Evolutionary conservation across 2,329 filamentous ascomycete genomes (phyloP), one percentile per base, ranked within the genome.

Genomic region (Cercospora sesami): DNA sequence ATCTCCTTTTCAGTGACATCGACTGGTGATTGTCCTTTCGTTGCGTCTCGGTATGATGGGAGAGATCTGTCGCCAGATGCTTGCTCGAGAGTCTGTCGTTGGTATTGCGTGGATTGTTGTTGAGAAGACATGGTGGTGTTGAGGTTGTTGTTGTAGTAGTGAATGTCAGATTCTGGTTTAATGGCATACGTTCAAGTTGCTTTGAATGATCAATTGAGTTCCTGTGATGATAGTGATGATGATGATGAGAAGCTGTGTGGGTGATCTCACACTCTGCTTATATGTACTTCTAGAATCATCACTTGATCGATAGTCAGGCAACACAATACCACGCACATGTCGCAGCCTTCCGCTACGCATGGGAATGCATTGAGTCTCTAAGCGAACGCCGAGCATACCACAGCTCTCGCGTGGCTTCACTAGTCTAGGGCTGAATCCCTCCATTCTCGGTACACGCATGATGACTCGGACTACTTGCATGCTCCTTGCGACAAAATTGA

Each of bases 11-110:
- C 66, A 8, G 28, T 21, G 2, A 58, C 31, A n/a, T 68, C 61
- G 21, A 68, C 45, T 10, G 61, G 30, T 33, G 61, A 60, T 28
- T 39, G 62, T 33, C 58, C 62, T 42, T 64, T 45, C 26, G 31
- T 68, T 14, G 57, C 57, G 9, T 64, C 61, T 10, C 26, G 60
- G 66, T 68, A 65, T n/a, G 55, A 53, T 39, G 66, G 65, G 14
- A 55, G 64, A 31, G 64, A 65, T 21, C 42, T 65, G 45, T 65
- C 57, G n/a, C 63, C 26, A 16, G 26, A 16, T 1, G 18, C 9
- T 55, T 65, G 63, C 7, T 65, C 23, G 39, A 65, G 53, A 5
- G 53, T 36, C 26, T 31, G 26, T 23, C 23, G 23, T 60, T 51
- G 57, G 23, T 31, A 33, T 48, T 48, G 16, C 2, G 36, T 14